phyloP scores from a whole-genome alignment of 495 filamentous ascomycete species.

The Aspergillus biplanus region DNA sequence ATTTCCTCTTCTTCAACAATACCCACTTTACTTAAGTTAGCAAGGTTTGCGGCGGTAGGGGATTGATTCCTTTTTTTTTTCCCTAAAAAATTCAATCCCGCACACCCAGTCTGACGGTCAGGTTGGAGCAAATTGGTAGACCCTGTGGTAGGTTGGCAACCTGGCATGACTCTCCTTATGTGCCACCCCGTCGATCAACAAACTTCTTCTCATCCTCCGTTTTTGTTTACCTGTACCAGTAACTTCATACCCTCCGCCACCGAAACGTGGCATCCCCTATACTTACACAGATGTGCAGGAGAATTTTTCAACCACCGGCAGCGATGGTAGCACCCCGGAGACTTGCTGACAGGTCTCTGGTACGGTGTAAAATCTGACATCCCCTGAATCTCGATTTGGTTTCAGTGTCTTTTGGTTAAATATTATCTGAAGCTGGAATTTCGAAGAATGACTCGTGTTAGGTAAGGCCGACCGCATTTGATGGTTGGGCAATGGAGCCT shows the following conservation, averaged over 20 bases:
- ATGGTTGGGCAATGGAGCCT: neutral
- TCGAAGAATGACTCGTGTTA: neutral
- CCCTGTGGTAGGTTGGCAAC: slow-evolving; percentile 15
- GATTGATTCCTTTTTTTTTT: neutral
- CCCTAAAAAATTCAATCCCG: slow-evolving; percentile 7
- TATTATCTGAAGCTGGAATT: neutral
- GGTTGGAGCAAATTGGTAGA: slow-evolving; percentile 17
- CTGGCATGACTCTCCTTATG: slow-evolving; percentile 17
- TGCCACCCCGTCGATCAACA: slow-evolving; percentile 15
- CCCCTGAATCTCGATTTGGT: slow-evolving; percentile 1
- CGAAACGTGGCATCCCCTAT: slow-evolving; percentile 28
- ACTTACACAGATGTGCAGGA: slow-evolving; percentile 15
- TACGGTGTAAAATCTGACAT: slow-evolving; percentile 15
- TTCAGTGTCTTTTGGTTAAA: neutral
- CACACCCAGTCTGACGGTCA: neutral
- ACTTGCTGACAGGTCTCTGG: slow-evolving; percentile 25
- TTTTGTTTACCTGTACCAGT: slow-evolving; percentile 9
- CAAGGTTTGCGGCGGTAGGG: slow-evolving; percentile 16
- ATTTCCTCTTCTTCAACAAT: neutral
- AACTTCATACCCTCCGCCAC: slow-evolving; percentile 14
- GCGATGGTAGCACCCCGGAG: slow-evolving; percentile 22
- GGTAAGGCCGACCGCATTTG: neutral
- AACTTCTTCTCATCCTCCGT: slow-evolving; percentile 12
- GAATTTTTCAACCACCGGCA: slow-evolving; percentile 14
- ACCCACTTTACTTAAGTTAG: neutral